Evolutionary conservation across 169 alveolate genomes (phyloP), one percentile per base, ranked within the genome.

Genomic region (Cryptosporidium ryanae): DNA sequence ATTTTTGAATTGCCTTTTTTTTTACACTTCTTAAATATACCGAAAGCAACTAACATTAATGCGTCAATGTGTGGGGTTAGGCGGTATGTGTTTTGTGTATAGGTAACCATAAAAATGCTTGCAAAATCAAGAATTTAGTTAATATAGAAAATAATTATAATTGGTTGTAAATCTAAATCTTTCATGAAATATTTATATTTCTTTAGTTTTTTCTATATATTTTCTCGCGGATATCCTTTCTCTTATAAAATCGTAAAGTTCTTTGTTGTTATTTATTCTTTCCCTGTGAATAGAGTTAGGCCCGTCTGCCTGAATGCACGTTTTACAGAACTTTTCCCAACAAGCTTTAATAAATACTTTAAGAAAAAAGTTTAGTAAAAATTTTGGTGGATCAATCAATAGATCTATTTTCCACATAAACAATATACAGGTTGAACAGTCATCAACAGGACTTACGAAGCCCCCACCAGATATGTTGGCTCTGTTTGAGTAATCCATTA

Each of bases 381-480:
- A 23, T 34, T 52, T 31, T 2, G 87, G 87, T 8, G 87, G 76
- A 7, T 61, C 71, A 43, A 76, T 32, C 29, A 76, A 65, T 23
- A 76, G 25, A 61, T 76, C 87, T 32, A 76, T 59, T 44, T 76
- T 76, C 87, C 87, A 76, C 43, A 57, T 76, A 32, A 76, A 76
- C 15, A 76, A 13, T 10, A 76, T 29, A 6, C 59, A 59, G 10
- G 87, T 59, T 15, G 63, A 46, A 57, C 59, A 5, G 23, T 76
- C 76, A 23, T 23, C 63, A 13, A 31, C 15, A 15, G 87, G 87
- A n/a, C 76, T 76, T 15, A 76, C 71, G 10, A 76, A 48, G 18
- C 87, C 87, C 43, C 87, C 87, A 13, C 87, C 87, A 32, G 71
- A 57, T 23, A 76, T 61, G 18, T 61, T 76, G 5, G 71, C 71